Evolutionary conservation across 2,329 filamentous ascomycete species (phyloP), one percentile per base, ranked within the genome.

Genomic region (Botrytis deweyae): DNA sequence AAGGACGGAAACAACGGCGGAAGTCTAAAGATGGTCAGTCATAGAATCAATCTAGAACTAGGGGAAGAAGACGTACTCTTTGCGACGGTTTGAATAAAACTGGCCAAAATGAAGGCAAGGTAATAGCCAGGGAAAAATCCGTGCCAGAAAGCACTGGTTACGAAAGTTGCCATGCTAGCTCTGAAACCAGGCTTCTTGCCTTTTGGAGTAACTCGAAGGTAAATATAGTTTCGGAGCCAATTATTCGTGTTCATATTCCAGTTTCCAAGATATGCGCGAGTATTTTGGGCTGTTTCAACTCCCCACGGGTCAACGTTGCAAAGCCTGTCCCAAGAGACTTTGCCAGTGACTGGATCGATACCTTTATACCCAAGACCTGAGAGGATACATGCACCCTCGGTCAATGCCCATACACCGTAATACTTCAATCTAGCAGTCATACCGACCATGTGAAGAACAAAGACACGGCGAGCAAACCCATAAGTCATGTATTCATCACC

Each of bases 221-320:
- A 99, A 78, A 99, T 88, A 81, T 98, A 99, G 83, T 98, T 97
- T 65, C 95, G 90, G 75, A 99, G 85, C 96, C 96, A 99, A 80
- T 93, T 90, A 82, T 98, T 99, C 20, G 96, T 99, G 83, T 98
- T 98, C 85, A 98, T 97, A 83, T 99, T 99, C 96, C 96, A 99
- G 80, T 90, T 92, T 67, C 91, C 95, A 4, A 99, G 87, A 79
- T 96, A 98, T 2, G 90, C 94, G 72, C 95, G 91, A n/a, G 93
- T 93, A 82, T 98, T 99, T 83, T 98, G 95, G 1, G 95, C 96
- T 0, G 90, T 87, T 84, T 99, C 96, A 42, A 99, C 93, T 3
- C 89, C 90, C 87, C 90, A 91, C 0, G 96, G 92, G 77, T 93
- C 90, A 78, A 99, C 93, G 80, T 99, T 99, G 78, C 93, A 92